These are phyloP conservation scores for Rhizomucor pusillus DNA, from an alignment of 371 early-diverging fungal genomes.

Conservation along the genomic window DNA sequence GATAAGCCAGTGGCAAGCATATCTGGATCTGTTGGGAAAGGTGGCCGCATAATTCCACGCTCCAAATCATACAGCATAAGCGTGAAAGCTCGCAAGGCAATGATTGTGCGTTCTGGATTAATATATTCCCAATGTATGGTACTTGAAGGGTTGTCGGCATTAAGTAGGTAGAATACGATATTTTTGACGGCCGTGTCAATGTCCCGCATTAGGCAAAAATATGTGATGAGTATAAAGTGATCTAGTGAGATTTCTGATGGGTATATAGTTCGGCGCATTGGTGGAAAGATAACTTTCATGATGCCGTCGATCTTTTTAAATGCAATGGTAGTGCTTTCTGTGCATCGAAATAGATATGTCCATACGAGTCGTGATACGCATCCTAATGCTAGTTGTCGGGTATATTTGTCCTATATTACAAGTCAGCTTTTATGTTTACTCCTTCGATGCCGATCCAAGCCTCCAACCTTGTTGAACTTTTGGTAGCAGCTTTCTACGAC, in stretches of 20 bases:
- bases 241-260: conserved; percentile 74
- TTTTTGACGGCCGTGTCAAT: conserved; percentile 79
- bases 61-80: conserved; percentile 72
- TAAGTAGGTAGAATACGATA: conserved; percentile 66
- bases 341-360: conserved; percentile 91
- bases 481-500: conserved; percentile 77
- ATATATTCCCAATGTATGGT: conserved; percentile 53
- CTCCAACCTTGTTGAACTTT: conserved; percentile 68
- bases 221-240: conserved; percentile 78
- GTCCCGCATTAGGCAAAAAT: conserved; percentile 76
- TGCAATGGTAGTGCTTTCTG: conserved; percentile 61
- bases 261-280: conserved; percentile 62
- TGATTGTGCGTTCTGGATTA: conserved; percentile 73
- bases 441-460: neutral
- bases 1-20: conserved; percentile 36
- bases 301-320: conserved; percentile 65
- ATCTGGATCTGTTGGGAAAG: conserved; percentile 59
- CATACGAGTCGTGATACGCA: conserved; percentile 85
- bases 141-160: conserved; percentile 45
- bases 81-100: conserved; percentile 73
- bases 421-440: neutral
- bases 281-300: conserved; percentile 69
- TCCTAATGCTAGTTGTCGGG: conserved; percentile 69
- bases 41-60: conserved; percentile 43
- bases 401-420: conserved; percentile 60